A percentile compares a stretch with the other conserved stretches of the same genome.
phyloP scores from a whole-genome alignment of 2,329 filamentous ascomycete genomes.

The Clonostachys chloroleuca region DNA sequence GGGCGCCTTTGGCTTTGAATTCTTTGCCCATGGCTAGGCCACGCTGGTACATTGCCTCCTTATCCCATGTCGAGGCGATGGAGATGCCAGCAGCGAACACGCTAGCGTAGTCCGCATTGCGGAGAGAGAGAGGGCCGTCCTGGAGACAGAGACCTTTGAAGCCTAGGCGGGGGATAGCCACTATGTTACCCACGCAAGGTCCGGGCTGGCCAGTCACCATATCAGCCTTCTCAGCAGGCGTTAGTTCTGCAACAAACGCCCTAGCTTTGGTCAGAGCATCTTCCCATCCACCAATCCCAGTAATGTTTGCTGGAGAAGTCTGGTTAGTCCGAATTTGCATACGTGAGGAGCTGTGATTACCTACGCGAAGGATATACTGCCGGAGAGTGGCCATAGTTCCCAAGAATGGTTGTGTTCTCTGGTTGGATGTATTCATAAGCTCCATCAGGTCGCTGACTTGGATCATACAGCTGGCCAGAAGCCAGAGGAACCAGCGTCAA shows the following conservation, averaged over 20 bases:
- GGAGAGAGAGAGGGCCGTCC: constrained; percentile 23
- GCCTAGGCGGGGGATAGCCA: constrained; percentile 30
- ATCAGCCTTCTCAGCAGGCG: constrained; percentile 19
- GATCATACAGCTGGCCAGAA: constrained; percentile 16
- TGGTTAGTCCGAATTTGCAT: constrained; percentile 3
- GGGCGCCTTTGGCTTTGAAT: constrained; percentile 67
- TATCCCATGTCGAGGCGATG: constrained; percentile 62
- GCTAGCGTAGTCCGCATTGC: constrained; percentile 34
- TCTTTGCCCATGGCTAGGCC: constrained; percentile 49
- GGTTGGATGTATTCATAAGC: constrained; percentile 33
- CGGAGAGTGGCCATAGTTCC: constrained; percentile 30
- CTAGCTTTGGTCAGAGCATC: constrained; percentile 27
- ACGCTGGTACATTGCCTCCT: constrained; percentile 61
- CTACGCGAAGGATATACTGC: constrained; percentile 28
- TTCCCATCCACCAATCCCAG: constrained; percentile 25
- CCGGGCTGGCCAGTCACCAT: constrained; percentile 26
- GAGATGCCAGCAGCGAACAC: constrained; percentile 55
- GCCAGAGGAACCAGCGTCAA: constrained; percentile 18
- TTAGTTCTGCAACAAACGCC: constrained; percentile 19
- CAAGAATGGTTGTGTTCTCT: constrained; percentile 31
- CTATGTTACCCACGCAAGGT: constrained; percentile 26
- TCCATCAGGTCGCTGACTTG: constrained; percentile 12
- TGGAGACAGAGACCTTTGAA: constrained; percentile 36
- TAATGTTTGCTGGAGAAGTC: constrained; percentile 22
- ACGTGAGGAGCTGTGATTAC: constrained; percentile 6